Percentiles rank a stretch among this genome's conserved stretches.
These are phyloP conservation scores for Xerocomellus dryophilus DNA, from an alignment of 768 basidiomycete species.

Conservation along the genomic window DNA sequence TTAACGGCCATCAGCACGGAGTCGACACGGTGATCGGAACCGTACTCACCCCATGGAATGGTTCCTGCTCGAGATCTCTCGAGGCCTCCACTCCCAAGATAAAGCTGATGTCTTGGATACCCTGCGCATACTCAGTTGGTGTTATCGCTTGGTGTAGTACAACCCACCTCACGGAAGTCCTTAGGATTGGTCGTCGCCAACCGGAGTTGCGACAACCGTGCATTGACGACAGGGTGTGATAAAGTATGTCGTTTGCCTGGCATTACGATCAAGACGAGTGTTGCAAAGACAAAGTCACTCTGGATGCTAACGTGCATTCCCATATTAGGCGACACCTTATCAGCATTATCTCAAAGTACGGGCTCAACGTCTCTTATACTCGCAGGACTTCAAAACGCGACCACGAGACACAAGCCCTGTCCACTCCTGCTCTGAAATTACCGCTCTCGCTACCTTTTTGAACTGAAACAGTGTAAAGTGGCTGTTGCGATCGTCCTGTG, in stretches of 20 bases:
- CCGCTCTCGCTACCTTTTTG: constrained; percentile 50
- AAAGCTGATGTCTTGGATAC: constrained; percentile 69
- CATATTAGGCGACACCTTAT: background rate
- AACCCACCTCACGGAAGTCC: constrained; percentile 72
- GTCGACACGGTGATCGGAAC: background rate
- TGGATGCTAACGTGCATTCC: background rate
- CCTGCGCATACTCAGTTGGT: constrained; percentile 39
- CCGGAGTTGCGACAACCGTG: constrained; percentile 69
- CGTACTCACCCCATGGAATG: constrained; percentile 60
- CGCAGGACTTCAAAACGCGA: constrained; percentile 76
- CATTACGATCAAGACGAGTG: constrained; percentile 23
- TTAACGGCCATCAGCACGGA: background rate
- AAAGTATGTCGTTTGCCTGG: constrained; percentile 47
- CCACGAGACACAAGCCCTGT: constrained; percentile 48
- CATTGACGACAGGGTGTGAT: constrained; percentile 70
- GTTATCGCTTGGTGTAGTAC: background rate
- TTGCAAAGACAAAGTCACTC: background rate
- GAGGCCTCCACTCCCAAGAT: constrained; percentile 85
- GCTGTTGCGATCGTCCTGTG: constrained; percentile 74
- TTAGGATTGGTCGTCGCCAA: constrained; percentile 58
- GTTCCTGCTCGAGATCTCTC: constrained; percentile 57
- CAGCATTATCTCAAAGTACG: background rate
- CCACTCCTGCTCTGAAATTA: constrained; percentile 61
- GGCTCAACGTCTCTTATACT: constrained; percentile 81
- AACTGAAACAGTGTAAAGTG: constrained; percentile 88